These are phyloP conservation scores for Didymella pinodella DNA, from an alignment of 2,329 filamentous ascomycete species.

Conservation along the genomic window DNA sequence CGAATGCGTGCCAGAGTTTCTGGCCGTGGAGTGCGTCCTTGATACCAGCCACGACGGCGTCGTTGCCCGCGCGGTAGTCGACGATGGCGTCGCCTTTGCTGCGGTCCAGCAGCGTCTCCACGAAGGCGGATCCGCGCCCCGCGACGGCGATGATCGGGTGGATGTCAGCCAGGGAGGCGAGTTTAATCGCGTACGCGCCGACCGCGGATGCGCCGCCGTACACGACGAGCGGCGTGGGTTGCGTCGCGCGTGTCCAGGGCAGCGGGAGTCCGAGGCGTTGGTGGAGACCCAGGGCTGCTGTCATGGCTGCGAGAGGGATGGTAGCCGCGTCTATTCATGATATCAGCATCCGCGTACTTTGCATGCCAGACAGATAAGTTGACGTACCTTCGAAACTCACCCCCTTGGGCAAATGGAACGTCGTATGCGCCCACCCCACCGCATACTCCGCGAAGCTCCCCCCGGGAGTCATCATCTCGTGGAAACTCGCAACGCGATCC, in stretches of 20 bases:
- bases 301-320: slow-evolving; percentile 57
- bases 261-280: slow-evolving; percentile 52
- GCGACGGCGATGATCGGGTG: slow-evolving; percentile 55
- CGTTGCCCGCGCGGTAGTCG: slow-evolving; percentile 65
- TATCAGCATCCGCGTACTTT: too few relatives aligned
- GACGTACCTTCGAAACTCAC: slow-evolving; percentile 60
- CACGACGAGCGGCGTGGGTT: slow-evolving; percentile 47
- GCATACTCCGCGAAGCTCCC: slow-evolving; percentile 71
- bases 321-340: slow-evolving; percentile 51
- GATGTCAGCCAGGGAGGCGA: slow-evolving; percentile 51
- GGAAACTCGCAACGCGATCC: slow-evolving; percentile 65
- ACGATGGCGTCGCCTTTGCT: slow-evolving; percentile 55
- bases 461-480: slow-evolving; percentile 59
- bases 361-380: not conserved
- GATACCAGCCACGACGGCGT: slow-evolving; percentile 51
- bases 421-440: slow-evolving; percentile 63
- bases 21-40: slow-evolving; percentile 54
- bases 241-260: slow-evolving; percentile 48
- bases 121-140: slow-evolving; percentile 49
- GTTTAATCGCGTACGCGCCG: slow-evolving; percentile 53
- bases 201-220: slow-evolving; percentile 55
- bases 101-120: slow-evolving; percentile 50
- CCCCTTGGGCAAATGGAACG: slow-evolving; percentile 62
- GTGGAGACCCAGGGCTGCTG: slow-evolving; percentile 57
- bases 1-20: slow-evolving; percentile 62